Evolutionary conservation across 768 basidiomycete genomes (phyloP), one percentile per base, ranked within the genome.

Genomic region (Lanmaoa pseudosensibilis): DNA sequence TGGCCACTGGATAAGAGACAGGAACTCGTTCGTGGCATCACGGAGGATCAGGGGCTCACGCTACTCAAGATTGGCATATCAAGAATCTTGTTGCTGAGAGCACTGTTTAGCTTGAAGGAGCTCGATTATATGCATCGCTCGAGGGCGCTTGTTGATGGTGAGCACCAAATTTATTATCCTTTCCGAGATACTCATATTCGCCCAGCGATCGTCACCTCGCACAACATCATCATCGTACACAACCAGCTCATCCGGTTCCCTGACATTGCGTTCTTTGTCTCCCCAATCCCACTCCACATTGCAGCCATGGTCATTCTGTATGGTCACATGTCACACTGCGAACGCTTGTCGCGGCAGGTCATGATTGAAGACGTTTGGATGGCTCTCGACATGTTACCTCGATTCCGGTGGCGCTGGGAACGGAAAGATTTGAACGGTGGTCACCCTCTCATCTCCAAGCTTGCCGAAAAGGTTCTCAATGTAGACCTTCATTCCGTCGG

Each of bases 351-450:
- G 2, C 79, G 78, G 39, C 77, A 84, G 54, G 81, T 83, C 38
- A 90, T 87, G 38, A 75, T 90, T 30, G 88, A 92, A 71, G 92
- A 94, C 64, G 81, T 94, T 37, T 90, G 88, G 85, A 83, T 90
- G 69, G 92, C 92, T 30, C 83, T 94, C 21, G 87, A 92, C 69
- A 89, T 92, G 84, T 82, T 93, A 12, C 92, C 92, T 3, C 86
- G 86, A 33, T 89, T 93, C 81, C 85, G 92, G 49, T 94, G 92
- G 92, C 85, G 92, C 59, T 94, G 92, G 92, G 90, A 92, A 66
- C 83, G 92, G 50, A 91, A 87, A 69, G 91, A 93, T 66, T 72
- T 83, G 52, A 85, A 85, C 43, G 89, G 88, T 43, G 86, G 85
- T 2, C 90, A 92, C 64, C 91, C 92, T n/a, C 82, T 92, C 50